Evolutionary conservation across 1,284 basidiomycete genomes (phyloP).

Genomic region (Golubevia pallescens): DNA sequence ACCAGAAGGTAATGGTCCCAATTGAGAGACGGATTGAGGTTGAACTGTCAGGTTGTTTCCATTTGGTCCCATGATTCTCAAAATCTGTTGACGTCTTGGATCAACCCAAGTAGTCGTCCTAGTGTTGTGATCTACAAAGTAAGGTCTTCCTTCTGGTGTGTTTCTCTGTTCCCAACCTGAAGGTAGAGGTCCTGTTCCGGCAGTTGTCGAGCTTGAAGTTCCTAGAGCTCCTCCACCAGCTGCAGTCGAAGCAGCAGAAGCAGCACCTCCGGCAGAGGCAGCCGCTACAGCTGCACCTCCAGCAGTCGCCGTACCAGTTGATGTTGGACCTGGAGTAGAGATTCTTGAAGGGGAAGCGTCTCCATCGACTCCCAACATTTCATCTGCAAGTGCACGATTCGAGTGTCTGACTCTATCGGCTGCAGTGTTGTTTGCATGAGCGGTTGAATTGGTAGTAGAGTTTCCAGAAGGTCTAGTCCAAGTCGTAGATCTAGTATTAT

Average conservation of each 20-base stretch:
- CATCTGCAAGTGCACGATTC: slow-evolving; percentile 59
- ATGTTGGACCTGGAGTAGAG: neutral
- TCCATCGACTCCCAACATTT: slow-evolving; percentile 57
- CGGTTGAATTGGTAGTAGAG: slow-evolving; percentile 38
- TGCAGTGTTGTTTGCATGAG: slow-evolving; percentile 39
- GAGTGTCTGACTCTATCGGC: slow-evolving; percentile 55
- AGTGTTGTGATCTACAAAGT: slow-evolving; percentile 89
- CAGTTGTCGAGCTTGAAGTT: slow-evolving; percentile 70
- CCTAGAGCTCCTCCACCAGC: neutral
- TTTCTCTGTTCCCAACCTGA: slow-evolving; percentile 98
- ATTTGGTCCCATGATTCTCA: slow-evolving; percentile 83
- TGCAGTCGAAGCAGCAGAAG: slow-evolving; percentile 18
- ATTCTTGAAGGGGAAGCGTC: neutral
- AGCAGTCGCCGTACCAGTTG: slow-evolving; percentile 23
- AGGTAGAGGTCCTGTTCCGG: slow-evolving; percentile 81
- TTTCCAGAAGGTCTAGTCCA: slow-evolving; percentile 75
- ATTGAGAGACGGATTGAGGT: slow-evolving; percentile 81
- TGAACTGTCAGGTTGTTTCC: slow-evolving; percentile 78
- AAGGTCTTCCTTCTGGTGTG: slow-evolving; percentile 95
- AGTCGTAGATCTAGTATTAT: slow-evolving; percentile 90
- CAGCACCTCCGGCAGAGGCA: slow-evolving; percentile 64
- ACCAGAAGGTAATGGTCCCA: slow-evolving; percentile 92
- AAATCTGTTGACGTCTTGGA: slow-evolving; percentile 84
- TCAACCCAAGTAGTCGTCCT: slow-evolving; percentile 98
- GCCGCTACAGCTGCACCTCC: slow-evolving; percentile 57